Conservation (phyloP, 306 rosid genomes). For the Castanea mollissima region DNA sequence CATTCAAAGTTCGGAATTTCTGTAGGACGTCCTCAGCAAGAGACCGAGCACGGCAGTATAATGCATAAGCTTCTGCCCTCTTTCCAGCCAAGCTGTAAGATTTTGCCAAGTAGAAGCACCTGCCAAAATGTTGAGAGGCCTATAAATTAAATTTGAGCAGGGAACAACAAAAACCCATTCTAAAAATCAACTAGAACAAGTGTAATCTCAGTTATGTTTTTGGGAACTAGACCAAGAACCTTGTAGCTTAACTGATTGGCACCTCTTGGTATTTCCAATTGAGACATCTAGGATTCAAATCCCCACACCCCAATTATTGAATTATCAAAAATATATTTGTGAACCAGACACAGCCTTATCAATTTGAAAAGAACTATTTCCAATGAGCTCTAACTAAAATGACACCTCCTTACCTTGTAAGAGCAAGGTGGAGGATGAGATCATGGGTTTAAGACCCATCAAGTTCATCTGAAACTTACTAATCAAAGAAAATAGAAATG, state of each 20-base stretch:
- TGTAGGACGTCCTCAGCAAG: conserved; percentile 44
- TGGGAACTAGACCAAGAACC: too few species aligned
- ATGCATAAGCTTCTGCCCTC: conserved; percentile 90
- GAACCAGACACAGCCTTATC: background rate
- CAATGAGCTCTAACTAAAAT: too few species aligned
- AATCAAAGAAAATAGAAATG: background rate
- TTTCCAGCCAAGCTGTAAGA: conserved; percentile 89
- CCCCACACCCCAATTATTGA: too few species aligned
- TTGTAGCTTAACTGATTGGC: too few species aligned
- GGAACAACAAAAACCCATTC: background rate
- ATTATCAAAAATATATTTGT: background rate
- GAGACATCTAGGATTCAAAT: too few species aligned
- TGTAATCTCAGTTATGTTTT: background rate
- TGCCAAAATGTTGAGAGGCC: conserved; percentile 25
- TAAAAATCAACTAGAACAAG: background rate
- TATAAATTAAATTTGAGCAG: background rate
- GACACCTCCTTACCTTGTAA: too few species aligned
- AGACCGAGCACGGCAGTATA: conserved; percentile 65
- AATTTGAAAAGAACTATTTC: background rate
- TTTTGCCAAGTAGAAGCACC: conserved; percentile 93
- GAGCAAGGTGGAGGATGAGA: too few species aligned
- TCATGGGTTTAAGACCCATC: too few species aligned
- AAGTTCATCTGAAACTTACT: too few species aligned
- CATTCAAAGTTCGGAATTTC: conserved; percentile 22
- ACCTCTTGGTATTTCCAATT: too few species aligned